phyloP scores from a whole-genome alignment of 73 alveolate species.

The Stentor coeruleus region DNA sequence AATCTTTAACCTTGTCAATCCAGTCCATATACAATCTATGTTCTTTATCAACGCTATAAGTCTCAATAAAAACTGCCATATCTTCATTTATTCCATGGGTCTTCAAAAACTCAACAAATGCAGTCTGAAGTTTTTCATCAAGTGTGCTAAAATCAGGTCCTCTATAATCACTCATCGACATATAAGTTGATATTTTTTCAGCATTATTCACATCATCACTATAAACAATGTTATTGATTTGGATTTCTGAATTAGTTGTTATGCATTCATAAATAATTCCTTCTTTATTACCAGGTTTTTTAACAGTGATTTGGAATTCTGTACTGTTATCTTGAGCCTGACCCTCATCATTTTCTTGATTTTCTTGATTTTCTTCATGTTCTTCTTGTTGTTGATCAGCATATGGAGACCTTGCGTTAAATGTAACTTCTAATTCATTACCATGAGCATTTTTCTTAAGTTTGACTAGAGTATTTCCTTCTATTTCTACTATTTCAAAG shows the following conservation, averaged over 20 bases:
- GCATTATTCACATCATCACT: constrained; percentile 28
- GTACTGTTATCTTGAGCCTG: constrained; percentile 39
- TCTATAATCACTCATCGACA: constrained; percentile 34
- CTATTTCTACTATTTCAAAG: constrained; percentile 43
- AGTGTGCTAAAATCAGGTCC: constrained; percentile 88
- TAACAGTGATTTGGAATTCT: constrained; percentile 50
- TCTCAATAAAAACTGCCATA: constrained; percentile 78
- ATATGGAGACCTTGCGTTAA: constrained; percentile 34
- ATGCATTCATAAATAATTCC: constrained; percentile 62
- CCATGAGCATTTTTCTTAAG: constrained; percentile 47
- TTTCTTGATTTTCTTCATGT: constrained; percentile 32
- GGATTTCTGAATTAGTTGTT: constrained; percentile 59
- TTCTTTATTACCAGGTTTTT: constrained; percentile 27
- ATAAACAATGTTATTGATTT: constrained; percentile 29
- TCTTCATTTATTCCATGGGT: constrained; percentile 76
- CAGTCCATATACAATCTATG: constrained; percentile 82
- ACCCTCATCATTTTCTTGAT: constrained; percentile 36
- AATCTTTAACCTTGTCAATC: constrained; percentile 58
- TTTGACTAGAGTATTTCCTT: constrained; percentile 32
- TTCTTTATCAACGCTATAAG: constrained; percentile 77
- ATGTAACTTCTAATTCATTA: constrained; percentile 43
- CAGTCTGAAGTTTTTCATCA: constrained; percentile 61
- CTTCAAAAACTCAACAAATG: constrained; percentile 66
- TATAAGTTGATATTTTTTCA: constrained; percentile 45
- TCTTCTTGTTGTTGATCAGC: constrained; percentile 54